A percentile compares a stretch with the other conserved stretches of the same genome.
These are phyloP conservation scores for Millerago galiae DNA, from an alignment of 805 yeast genomes.

Conservation along the genomic window DNA sequence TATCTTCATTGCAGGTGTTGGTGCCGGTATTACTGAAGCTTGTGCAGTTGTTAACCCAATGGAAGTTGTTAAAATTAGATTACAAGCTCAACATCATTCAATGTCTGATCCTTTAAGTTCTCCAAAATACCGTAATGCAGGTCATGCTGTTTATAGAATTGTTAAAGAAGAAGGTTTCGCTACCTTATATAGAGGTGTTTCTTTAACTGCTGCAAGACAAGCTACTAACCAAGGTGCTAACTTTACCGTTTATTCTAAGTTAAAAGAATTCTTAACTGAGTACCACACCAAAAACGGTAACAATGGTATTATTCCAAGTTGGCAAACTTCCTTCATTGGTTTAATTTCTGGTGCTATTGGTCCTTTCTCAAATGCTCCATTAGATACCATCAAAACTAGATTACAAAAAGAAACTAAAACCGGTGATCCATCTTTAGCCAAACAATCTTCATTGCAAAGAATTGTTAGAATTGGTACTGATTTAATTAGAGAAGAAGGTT, in stretches of 20 bases:
- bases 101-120: slow-evolving; percentile 70
- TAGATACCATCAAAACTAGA: slow-evolving; percentile 95
- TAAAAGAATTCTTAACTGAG: slow-evolving; percentile 64
- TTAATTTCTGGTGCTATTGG: slow-evolving; percentile 94
- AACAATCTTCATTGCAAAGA: slow-evolving; percentile 62
- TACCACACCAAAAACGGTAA: slow-evolving; percentile 41
- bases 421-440: slow-evolving; percentile 29
- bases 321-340: slow-evolving; percentile 92
- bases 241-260: slow-evolving; percentile 87
- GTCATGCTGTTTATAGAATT: slow-evolving; percentile 81
- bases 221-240: slow-evolving; percentile 98
- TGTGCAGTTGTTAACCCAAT: slow-evolving; percentile 92
- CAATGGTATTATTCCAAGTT: slow-evolving; percentile 60
- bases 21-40: slow-evolving; percentile 97
- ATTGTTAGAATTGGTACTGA: slow-evolving; percentile 75
- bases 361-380: slow-evolving; percentile 94
- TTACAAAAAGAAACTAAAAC: slow-evolving; percentile 83
- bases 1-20: slow-evolving; percentile 88
- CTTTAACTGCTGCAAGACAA: slow-evolving; percentile 94
- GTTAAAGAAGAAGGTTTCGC: slow-evolving; percentile 86
- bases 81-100: slow-evolving; percentile 92
- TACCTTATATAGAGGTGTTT: slow-evolving; percentile 89
- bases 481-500: slow-evolving; percentile 84
- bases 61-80: slow-evolving; percentile 94
- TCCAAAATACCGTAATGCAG: slow-evolving; percentile 88